Base-by-base conservation (phyloP, 2,329 filamentous ascomycete species). In the Hypoxylon sp. region DNA sequence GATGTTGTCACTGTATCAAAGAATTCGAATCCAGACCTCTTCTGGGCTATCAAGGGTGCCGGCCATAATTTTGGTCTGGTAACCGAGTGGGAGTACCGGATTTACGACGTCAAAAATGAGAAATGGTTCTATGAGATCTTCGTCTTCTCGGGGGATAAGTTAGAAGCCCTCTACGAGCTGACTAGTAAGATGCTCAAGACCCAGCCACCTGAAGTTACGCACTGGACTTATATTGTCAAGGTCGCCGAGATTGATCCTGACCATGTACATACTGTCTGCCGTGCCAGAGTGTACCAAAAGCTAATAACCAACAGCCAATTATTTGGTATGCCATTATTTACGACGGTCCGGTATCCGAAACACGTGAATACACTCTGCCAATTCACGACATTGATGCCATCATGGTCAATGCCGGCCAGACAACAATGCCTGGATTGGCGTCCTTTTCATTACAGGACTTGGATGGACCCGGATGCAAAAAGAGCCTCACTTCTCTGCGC, bases 11-110 rank as follows among this genome's bases (percentile, higher is more conserved):
- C 58, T 8, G 68, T 67, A 34, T 70, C 70, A 3, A 20, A 61
- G 1, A 41, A 59, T 1, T 74, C 57, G 13, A 57, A 60, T 48
- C 76, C 79, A 39, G 77, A 71, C 34, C 55, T 72, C 3, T 70
- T 72, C 59, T 72, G 68, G 68, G 70, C 64, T 6, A 54, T 70
- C 32, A 55, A 43, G 15, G 68, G 68, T 10, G 67, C 68, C 0
- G 70, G 70, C 0, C 70, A 72, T 8, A 71, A 72, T 44, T 71
- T 70, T 44, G 70, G 70, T 1, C 24, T 70, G 0, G 67, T 70
- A 10, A 50, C 65, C 0, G 64, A 71, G 15, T 68, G 67, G 66
- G 50, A 61, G 17, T 66, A 58, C 28, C 62, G 58, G 1, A 30
- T 67, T 3, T 58, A 69, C 26, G 60, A 69, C 32, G 7, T 52